These are phyloP conservation scores for Fusarium sp. DNA, from an alignment of 2,329 filamentous ascomycete species.

Conservation along the genomic window DNA sequence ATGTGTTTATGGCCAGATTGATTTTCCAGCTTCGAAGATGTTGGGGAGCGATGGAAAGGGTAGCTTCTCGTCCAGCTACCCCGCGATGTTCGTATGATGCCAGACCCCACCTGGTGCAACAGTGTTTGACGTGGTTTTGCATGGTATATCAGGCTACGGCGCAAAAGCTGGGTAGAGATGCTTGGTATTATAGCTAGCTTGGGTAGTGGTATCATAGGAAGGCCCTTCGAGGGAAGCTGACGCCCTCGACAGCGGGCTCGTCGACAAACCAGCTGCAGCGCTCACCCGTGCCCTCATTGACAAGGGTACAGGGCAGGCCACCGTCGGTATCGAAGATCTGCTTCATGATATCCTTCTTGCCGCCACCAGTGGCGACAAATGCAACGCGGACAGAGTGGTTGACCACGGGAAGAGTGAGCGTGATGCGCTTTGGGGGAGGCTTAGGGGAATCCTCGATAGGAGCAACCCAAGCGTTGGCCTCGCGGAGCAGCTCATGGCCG, in stretches of 20 bases:
- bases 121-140: conserved; percentile 14
- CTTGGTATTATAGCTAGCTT: conserved; percentile 26
- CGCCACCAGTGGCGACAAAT: conserved; percentile 89
- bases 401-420: conserved; percentile 90
- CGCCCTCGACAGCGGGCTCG: conserved; percentile 83
- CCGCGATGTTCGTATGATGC: conserved; percentile 34
- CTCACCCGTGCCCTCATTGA: conserved; percentile 86
- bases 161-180: conserved; percentile 18
- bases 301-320: conserved; percentile 84
- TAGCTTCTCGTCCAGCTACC: conserved; percentile 34
- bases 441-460: conserved; percentile 95
- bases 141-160: conserved; percentile 22
- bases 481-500: conserved; percentile 85
- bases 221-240: conserved; percentile 82
- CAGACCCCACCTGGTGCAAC: conserved; percentile 15
- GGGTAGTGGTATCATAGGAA: conserved; percentile 57
- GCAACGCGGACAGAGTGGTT: conserved; percentile 87
- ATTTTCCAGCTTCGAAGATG: not conserved
- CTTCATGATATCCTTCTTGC: conserved; percentile 93
- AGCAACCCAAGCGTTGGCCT: conserved; percentile 91
- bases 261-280: conserved; percentile 97
- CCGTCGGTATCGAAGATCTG: conserved; percentile 87
- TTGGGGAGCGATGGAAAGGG: conserved; percentile 3
- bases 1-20: conserved; percentile 2
- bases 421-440: conserved; percentile 90